A percentile compares a stretch with the other conserved stretches of the same genome.
These are phyloP conservation scores for Musa beccarii DNA, from an alignment of 176 grass and related monocot genomes.

Conservation along the genomic window DNA sequence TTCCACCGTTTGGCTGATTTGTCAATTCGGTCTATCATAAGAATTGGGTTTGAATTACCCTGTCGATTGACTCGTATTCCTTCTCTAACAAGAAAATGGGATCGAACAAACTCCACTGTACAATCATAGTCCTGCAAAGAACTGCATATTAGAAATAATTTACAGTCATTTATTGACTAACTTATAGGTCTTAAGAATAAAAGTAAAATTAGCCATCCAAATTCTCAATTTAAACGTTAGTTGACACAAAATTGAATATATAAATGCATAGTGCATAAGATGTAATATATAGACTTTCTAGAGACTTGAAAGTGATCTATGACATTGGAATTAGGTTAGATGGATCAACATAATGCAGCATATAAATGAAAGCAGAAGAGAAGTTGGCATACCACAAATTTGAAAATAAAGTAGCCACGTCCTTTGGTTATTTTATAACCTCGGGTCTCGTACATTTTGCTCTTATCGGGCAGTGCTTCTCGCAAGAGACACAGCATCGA, in stretches of 20 bases:
- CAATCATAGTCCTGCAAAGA: conserved; percentile 59
- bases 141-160: background rate
- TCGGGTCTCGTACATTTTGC: conserved; percentile 78
- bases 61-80: conserved; percentile 56
- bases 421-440: conserved; percentile 86
- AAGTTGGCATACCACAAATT: conserved; percentile 49
- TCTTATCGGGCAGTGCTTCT: conserved; percentile 55
- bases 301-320: too few relatives aligned
- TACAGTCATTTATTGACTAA: background rate
- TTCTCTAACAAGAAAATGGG: conserved; percentile 88
- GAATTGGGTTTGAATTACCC: conserved; percentile 68
- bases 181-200: background rate
- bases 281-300: too few relatives aligned
- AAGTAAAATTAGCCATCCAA: background rate
- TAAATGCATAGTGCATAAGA: too few relatives aligned
- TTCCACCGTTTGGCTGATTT: conserved; percentile 78
- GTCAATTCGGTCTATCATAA: conserved; percentile 71
- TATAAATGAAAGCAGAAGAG: background rate
- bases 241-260: too few relatives aligned
- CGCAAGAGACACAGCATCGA: conserved; percentile 72
- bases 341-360: background rate
- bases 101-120: conserved; percentile 84
- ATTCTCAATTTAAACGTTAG: background rate
- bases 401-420: conserved; percentile 87
- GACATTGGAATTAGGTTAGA: too few relatives aligned